A percentile compares a stretch with the other conserved stretches of the same genome.
These are phyloP conservation scores for Brassica cretica DNA, from an alignment of 345 rosid species.

Conservation along the genomic window DNA sequence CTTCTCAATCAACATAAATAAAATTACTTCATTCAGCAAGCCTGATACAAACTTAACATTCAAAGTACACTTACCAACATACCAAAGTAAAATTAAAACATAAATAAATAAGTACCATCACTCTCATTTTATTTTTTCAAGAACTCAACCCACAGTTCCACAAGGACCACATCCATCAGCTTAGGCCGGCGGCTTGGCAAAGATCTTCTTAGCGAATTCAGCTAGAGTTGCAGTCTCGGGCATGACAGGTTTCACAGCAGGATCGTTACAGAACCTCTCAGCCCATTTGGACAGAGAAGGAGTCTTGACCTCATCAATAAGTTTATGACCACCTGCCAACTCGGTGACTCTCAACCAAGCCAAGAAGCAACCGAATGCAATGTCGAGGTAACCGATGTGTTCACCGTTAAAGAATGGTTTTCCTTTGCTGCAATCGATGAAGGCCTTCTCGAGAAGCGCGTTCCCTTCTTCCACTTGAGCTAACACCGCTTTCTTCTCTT, in stretches of 20 bases:
- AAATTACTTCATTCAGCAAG: neutral
- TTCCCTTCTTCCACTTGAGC: constrained; percentile 46
- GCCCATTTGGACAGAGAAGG: constrained; percentile 69
- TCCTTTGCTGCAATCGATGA: constrained; percentile 60
- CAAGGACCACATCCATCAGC: neutral
- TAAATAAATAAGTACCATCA: neutral
- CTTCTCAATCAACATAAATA: neutral
- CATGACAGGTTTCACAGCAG: constrained; percentile 63
- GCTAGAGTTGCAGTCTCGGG: constrained; percentile 69
- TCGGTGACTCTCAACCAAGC: constrained; percentile 63
- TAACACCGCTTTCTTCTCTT: constrained; percentile 41
- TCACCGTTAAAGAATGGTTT: constrained; percentile 74
- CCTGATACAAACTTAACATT: constrained; percentile 11
- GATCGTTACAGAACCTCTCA: constrained; percentile 52
- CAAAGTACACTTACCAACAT: neutral
- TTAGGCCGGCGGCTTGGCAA: constrained; percentile 31
- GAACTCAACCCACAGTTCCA: constrained; percentile 1
- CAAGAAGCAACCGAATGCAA: constrained; percentile 60
- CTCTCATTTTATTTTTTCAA: constrained; percentile 24
- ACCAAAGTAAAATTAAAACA: neutral
- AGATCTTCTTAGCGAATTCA: constrained; percentile 45
- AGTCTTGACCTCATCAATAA: constrained; percentile 51
- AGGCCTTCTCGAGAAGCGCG: constrained; percentile 55
- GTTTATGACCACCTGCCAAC: constrained; percentile 37
- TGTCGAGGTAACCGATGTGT: constrained; percentile 62